Evolutionary conservation across 352 stramenopile species (phyloP), one percentile per base, ranked within the genome.

Genomic region (Phytophthora litchii): DNA sequence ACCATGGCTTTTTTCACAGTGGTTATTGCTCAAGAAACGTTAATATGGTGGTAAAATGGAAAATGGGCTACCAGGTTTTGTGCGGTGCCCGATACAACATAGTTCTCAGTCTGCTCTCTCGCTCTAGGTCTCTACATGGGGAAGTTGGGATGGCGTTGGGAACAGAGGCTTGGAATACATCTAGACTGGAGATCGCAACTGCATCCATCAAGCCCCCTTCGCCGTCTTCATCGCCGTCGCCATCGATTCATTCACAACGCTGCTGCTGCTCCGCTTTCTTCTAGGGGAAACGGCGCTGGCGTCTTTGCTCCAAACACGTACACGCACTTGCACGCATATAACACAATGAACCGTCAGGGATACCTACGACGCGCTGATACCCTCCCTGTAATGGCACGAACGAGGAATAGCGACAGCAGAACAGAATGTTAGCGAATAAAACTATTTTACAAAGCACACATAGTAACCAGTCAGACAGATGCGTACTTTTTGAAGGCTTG

Each of bases 401-500:
- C 17, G 34, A 44, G n/a, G 27, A 16, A 32, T 49, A 60, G 59
- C 41, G 58, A 43, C 37, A 56, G 58, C 17, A 76, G 16, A 49
- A 47, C 38, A 59, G 10, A 54, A 19, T 58, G 50, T 66, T 32
- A 61, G 31, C 7, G 12, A 45, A 53, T 38, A 12, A 57, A 9
- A 36, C 35, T 34, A 58, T 34, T 59, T 51, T 45, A 46, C 38
- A 53, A 25, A 44, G 16, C 42, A 41, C 25, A 13, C 16, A 65
- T 5, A 57, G 5, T 27, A 27, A 27, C 23, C 19, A 34, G 17
- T 25, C 21, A 86, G 9, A 16, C 27, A 19, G 19, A 49, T 45
- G 37, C 84, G 54, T 86, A 95, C 86, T 90, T 92, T 74, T 73
- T 72, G 66, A 95, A 95, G 40, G 86, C 80, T 54, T 91, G 75